These are phyloP conservation scores for Byssochlamys sp. DNA, from an alignment of 2,329 filamentous ascomycete genomes.

Conservation along the genomic window DNA sequence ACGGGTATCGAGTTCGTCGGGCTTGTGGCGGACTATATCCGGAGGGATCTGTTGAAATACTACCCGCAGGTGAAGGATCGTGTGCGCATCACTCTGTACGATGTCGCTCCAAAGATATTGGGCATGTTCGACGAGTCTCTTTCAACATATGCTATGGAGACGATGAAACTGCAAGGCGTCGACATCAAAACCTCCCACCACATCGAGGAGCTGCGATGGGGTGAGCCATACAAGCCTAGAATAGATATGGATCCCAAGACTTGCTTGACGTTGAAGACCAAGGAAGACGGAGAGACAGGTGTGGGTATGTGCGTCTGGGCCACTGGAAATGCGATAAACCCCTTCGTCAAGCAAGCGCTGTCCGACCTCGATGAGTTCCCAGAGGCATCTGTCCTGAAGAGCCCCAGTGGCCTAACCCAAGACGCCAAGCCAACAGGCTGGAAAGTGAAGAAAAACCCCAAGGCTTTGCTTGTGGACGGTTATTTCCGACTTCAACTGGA, in stretches of 20 bases:
- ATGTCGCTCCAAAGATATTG: constrained; percentile 45
- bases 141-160: constrained; percentile 40
- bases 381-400: constrained; percentile 5
- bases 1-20: constrained; percentile 42
- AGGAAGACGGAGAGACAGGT: constrained; percentile 50
- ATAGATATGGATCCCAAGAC: constrained; percentile 20
- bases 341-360: constrained; percentile 41
- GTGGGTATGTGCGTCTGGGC: constrained; percentile 54
- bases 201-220: constrained; percentile 39
- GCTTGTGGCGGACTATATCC: constrained; percentile 43
- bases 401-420: constrained; percentile 4
- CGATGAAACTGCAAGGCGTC: constrained; percentile 41
- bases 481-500: constrained; percentile 40
- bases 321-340: constrained; percentile 48
- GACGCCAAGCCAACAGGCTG: constrained; percentile 21
- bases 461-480: constrained; percentile 41
- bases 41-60: constrained; percentile 39
- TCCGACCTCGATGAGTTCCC: constrained; percentile 7
- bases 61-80: constrained; percentile 41
- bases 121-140: constrained; percentile 47
- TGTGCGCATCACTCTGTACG: constrained; percentile 44
- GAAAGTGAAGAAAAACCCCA: constrained; percentile 33
- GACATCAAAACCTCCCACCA: constrained; percentile 45
- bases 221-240: constrained; percentile 27
- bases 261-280: constrained; percentile 41